phyloP scores from a whole-genome alignment of 2,329 filamentous ascomycete species.

The Calonectria fujianensis region DNA sequence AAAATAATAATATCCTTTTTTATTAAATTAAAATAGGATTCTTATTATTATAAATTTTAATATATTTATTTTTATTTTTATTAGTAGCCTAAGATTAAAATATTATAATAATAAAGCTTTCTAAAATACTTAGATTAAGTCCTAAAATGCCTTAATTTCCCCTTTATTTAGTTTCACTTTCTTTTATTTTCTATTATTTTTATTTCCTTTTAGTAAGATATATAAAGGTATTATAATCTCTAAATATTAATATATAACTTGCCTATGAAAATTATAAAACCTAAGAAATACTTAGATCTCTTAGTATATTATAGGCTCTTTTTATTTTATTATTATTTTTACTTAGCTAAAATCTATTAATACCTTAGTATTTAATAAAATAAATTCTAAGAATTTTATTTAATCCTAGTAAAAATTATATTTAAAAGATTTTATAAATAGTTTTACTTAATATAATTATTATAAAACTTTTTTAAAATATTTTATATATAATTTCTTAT shows the following conservation, averaged over 20 bases:
- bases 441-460: too few species aligned
- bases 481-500: too few species aligned
- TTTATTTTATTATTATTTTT: too few species aligned
- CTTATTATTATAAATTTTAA: constrained; percentile 2
- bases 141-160: background rate
- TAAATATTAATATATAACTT: background rate
- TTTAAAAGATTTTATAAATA: too few species aligned
- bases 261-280: too few species aligned
- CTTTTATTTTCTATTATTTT: background rate
- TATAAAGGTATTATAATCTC: constrained; percentile 1
- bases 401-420: too few species aligned
- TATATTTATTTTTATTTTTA: constrained; percentile 19
- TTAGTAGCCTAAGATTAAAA: background rate
- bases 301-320: too few species aligned
- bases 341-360: too few species aligned
- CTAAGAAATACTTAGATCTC: too few species aligned
- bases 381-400: too few species aligned
- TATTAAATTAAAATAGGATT: constrained; percentile 7
- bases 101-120: background rate
- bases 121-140: background rate
- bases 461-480: too few species aligned
- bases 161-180: background rate
- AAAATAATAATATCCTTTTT: background rate
- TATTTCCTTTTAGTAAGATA: background rate
- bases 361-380: too few species aligned